Conservation (phyloP, 2,329 filamentous ascomycete species). For the Beauveria caledonica region DNA sequence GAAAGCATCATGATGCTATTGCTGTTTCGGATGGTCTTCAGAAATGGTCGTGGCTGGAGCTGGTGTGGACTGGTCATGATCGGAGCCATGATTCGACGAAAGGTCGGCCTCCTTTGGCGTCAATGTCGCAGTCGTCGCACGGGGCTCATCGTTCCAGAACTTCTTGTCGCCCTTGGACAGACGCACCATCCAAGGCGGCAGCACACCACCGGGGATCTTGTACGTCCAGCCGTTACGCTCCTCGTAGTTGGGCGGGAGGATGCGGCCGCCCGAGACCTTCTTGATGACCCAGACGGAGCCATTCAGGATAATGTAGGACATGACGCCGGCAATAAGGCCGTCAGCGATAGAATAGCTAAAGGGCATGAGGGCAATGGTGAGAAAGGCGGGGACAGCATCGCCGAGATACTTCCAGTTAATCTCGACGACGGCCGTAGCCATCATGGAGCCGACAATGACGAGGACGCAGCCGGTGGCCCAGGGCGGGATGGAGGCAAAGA, state of each 20-base stretch:
- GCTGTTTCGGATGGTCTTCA: not conserved
- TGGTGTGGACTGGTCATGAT: not conserved
- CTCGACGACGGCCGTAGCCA: slow-evolving; percentile 68
- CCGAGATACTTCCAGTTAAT: slow-evolving; percentile 88
- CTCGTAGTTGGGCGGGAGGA: slow-evolving; percentile 67
- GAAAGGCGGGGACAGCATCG: slow-evolving; percentile 75
- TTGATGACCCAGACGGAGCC: slow-evolving; percentile 60
- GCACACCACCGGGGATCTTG: slow-evolving; percentile 63
- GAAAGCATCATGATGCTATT: not conserved
- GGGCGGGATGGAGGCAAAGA: slow-evolving; percentile 80
- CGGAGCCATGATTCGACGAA: slow-evolving; percentile 1
- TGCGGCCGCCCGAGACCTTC: slow-evolving; percentile 55
- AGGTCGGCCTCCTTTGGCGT: slow-evolving; percentile 9
- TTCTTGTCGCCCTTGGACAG: slow-evolving; percentile 58
- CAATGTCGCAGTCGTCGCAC: not conserved
- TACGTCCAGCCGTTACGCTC: slow-evolving; percentile 76
- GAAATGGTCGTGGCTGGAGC: not conserved
- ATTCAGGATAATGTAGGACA: slow-evolving; percentile 71
- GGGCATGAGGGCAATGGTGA: slow-evolving; percentile 79
- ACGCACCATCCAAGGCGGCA: slow-evolving; percentile 66
- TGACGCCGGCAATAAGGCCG: slow-evolving; percentile 73
- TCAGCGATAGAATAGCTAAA: slow-evolving; percentile 87
- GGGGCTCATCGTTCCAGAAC: slow-evolving; percentile 51
- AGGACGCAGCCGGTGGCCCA: slow-evolving; percentile 89
- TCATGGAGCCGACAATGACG: slow-evolving; percentile 79